phyloP scores from a whole-genome alignment of 257 asterid species.

The Jacaranda copaia region DNA sequence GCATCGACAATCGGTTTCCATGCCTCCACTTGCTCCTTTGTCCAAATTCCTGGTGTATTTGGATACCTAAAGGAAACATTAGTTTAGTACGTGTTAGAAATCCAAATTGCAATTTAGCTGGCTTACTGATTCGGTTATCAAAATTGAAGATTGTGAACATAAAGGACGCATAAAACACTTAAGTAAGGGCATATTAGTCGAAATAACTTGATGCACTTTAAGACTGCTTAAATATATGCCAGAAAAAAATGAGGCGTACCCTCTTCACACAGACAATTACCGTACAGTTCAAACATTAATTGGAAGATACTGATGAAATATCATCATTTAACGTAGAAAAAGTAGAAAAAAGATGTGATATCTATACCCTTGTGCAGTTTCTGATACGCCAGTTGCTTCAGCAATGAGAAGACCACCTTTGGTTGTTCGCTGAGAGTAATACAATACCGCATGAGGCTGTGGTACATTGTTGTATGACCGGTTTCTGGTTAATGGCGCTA shows the following conservation, averaged over 20 bases:
- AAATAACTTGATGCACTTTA: background rate
- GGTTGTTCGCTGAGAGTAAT: constrained; percentile 42
- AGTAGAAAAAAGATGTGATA: background rate
- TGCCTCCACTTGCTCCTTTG: constrained; percentile 56
- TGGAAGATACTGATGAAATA: too few species aligned
- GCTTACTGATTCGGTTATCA: too few species aligned
- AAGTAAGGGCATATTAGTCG: background rate
- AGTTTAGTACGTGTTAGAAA: background rate
- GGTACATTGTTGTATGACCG: constrained; percentile 41
- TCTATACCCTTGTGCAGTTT: constrained; percentile 36
- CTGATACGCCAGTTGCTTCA: constrained; percentile 46
- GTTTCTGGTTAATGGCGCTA: constrained; percentile 44
- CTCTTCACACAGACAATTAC: too few species aligned
- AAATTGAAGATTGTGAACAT: too few species aligned
- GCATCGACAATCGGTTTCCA: constrained; percentile 60
- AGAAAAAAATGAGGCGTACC: too few species aligned
- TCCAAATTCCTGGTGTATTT: constrained; percentile 57
- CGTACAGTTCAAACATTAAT: too few species aligned
- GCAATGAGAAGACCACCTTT: constrained; percentile 46
- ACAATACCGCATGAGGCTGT: constrained; percentile 39
- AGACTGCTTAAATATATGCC: too few species aligned
- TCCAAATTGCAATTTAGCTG: too few species aligned
- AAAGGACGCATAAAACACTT: background rate
- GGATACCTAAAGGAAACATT: constrained; percentile 31
- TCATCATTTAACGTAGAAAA: too few species aligned